A percentile compares a stretch with the other conserved stretches of the same genome.
These are phyloP conservation scores for Glomus cerebriforme DNA, from an alignment of 192 early-diverging fungal species.

Conservation along the genomic window DNA sequence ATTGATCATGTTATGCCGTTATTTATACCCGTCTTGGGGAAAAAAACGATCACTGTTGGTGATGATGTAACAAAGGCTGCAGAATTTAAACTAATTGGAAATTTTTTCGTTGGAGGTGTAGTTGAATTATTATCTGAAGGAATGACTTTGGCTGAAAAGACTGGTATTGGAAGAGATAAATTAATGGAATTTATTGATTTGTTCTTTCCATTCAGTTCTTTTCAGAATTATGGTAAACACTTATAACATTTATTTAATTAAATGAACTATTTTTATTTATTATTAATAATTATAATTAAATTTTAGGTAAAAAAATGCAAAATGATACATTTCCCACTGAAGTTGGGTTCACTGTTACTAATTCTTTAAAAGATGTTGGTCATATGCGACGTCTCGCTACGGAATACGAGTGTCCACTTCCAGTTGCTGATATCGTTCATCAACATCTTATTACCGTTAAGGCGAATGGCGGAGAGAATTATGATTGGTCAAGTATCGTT, in stretches of 20 bases:
- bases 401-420: not conserved
- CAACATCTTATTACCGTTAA: not conserved
- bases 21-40: slow-evolving; percentile 50
- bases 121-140: slow-evolving; percentile 68
- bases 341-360: slow-evolving; percentile 42
- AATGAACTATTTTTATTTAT: not conserved
- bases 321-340: slow-evolving; percentile 39
- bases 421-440: not conserved
- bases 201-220: slow-evolving; percentile 49
- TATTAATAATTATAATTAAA: not conserved
- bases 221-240: slow-evolving; percentile 49
- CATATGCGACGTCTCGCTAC: not conserved
- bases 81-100: slow-evolving; percentile 66
- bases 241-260: not conserved
- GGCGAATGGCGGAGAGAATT: not conserved
- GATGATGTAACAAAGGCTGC: slow-evolving; percentile 45
- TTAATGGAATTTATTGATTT: slow-evolving; percentile 54
- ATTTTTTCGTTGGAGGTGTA: slow-evolving; percentile 61
- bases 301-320: slow-evolving; percentile 38
- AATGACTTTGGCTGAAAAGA: slow-evolving; percentile 56
- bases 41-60: slow-evolving; percentile 51
- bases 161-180: slow-evolving; percentile 51
- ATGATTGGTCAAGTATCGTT: not conserved
- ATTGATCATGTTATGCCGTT: slow-evolving; percentile 43
- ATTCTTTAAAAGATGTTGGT: slow-evolving; percentile 49